Evolutionary conservation across 2,329 filamentous ascomycete genomes (phyloP), one percentile per base, ranked within the genome.

Genomic region (Helminthosporium solani): DNA sequence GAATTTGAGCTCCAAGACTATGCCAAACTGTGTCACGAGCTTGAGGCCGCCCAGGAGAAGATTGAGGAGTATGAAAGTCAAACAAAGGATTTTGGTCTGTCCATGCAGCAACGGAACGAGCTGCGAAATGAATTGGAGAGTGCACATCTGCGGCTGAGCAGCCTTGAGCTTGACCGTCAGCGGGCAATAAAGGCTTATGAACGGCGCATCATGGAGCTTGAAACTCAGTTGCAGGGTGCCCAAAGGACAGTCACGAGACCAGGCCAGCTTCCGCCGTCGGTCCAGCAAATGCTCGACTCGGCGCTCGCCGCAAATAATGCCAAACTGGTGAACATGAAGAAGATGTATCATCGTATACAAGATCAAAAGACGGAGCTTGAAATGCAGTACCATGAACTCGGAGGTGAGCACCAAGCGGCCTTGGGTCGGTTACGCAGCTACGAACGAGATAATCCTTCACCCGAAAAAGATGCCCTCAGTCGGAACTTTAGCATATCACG

Each of bases 1-100:
- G 79, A 83, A 37, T 80, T 81, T 44, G 84, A 89, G 59, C 80
- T 82, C 33, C 78, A 78, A 35, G 83, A 89, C 56, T 72, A 79
- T 27, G 80, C 84, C 48, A 60, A 55, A 23, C 38, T 67, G 25
- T 57, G 54, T 15, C 54, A 56, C 28, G 63, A 70, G 35, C 60
- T 68, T n/a, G 63, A 66, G 21, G 49, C 52, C 19, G 57, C 61
- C 1, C 61, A 70, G 39, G 62, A 70, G 12, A 69, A 66, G 51
- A 57, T 68, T 2, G 41, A 60, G 25, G 46, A 56, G 7, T 61
- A 58, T 21, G 61, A 68, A 44, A 60, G 63, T 19, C 63, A 66
- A 42, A 55, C 47, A 27, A 64, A 64, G 47, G 64, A 68, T 23
- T 77, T 82, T 33, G 76, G 84, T 43, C 70, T 71, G 16, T 78